Base-by-base conservation (phyloP, 1,139 yeast genomes). In the Pichia sp. region DNA sequence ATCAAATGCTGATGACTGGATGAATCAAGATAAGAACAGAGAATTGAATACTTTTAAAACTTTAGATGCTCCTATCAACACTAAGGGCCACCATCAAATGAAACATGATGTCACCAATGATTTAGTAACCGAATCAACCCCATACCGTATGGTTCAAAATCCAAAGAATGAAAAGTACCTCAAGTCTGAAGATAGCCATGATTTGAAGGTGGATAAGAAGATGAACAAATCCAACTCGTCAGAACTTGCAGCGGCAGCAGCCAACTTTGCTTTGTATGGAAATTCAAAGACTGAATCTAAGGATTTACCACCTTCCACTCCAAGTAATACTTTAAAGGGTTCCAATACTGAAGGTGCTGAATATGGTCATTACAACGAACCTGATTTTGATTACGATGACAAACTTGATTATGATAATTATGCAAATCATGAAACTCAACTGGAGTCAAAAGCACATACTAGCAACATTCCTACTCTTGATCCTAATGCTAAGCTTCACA, bases 111-210 rank as follows among this genome's bases (percentile, higher is more conserved):
- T 34, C 8, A 28, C 39, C 3, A n/a, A 45, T 6, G 42, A 38
- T 31, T n/a, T 37, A 39, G 26, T 34, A 8, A 27, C 44, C 3
- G 50, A 49, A 23, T 49, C 52, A 3, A 35, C 41, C 8, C 50
- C 52, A 7, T 49, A 49, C 23, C 36, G 52, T 23, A 33, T 49
- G 43, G 46, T 43, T 26, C 52, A 49, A 40, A 38, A 49, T 33
- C 47, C 48, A 6, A 27, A 38, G 4, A 38, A 49, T 39, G 28
- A 31, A 4, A 31, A 23, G 23, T 40, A 44, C 29, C 42, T 47
- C 38, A 39, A 42, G 10, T 36, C 40, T 4, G 41, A 38, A 29
- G 37, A 44, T 41, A 4, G 46, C 6, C 36, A 36, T 9, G 38
- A 35, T 29, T 27, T 47, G 33, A 47, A 44, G 6, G 28, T 39